A percentile compares a stretch with the other conserved stretches of the same genome.
phyloP scores from a whole-genome alignment of 2,329 filamentous ascomycete species.

The Proliferodiscus dingleyae region DNA sequence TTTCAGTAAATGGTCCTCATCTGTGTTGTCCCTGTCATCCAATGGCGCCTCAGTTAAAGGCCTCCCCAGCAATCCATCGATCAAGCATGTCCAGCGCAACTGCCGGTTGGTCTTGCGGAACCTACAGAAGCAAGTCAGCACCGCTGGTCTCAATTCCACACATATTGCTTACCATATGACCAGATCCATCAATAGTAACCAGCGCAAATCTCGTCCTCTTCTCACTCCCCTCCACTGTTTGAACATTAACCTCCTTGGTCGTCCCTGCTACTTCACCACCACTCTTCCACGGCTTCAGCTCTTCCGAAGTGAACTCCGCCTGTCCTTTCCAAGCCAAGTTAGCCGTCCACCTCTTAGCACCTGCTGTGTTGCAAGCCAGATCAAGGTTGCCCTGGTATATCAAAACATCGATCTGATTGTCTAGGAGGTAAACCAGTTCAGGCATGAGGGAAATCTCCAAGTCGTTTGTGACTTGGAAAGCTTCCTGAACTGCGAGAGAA shows the following conservation, averaged over 20 bases:
- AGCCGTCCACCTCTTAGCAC: constrained; percentile 34
- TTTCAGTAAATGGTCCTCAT: too few relatives aligned
- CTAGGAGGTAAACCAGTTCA: constrained; percentile 54
- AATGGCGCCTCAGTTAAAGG: constrained; percentile 13
- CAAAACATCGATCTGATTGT: constrained; percentile 60
- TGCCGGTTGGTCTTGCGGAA: constrained; percentile 23
- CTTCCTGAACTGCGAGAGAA: constrained; percentile 40
- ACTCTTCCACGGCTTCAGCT: constrained; percentile 20
- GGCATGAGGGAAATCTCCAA: constrained; percentile 55
- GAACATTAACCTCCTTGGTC: constrained; percentile 20
- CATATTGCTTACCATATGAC: constrained; percentile 34
- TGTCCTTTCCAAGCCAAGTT: constrained; percentile 41
- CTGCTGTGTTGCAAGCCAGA: constrained; percentile 49
- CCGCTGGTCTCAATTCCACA: background rate
- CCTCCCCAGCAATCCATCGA: constrained; percentile 19
- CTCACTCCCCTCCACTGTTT: constrained; percentile 18
- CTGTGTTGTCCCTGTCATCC: too few relatives aligned
- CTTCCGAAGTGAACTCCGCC: constrained; percentile 36
- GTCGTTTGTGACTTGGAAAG: constrained; percentile 48
- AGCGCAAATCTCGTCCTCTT: constrained; percentile 23
- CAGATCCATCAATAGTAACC: constrained; percentile 34
- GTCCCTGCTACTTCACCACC: constrained; percentile 9
- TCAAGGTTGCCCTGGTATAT: constrained; percentile 63
- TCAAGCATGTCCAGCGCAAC: constrained; percentile 20
- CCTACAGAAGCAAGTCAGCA: constrained; percentile 6